Conservation (phyloP, 805 yeast genomes). For the Candida rishiriensis region DNA sequence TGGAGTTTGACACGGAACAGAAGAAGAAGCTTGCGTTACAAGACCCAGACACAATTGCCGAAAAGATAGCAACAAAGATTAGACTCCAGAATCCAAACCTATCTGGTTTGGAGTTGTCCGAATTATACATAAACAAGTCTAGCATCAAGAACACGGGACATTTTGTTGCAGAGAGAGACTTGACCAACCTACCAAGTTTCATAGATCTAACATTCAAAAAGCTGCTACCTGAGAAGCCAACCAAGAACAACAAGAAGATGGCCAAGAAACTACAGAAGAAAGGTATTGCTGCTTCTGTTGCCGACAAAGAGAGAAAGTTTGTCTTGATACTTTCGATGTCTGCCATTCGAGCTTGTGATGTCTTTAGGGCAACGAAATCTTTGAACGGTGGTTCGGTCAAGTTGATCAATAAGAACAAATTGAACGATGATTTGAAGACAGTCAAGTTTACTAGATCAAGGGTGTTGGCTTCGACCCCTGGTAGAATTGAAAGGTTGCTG, state of each 20-base stretch:
- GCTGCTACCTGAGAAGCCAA: conserved; percentile 36
- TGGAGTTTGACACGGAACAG: conserved; percentile 57
- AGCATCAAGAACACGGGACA: conserved; percentile 61
- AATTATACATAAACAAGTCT: conserved; percentile 48
- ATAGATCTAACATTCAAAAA: conserved; percentile 46
- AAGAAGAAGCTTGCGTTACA: conserved; percentile 53
- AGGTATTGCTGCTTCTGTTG: conserved; percentile 16
- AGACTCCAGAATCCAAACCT: conserved; percentile 58
- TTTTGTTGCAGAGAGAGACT: conserved; percentile 46
- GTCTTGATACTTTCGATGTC: conserved; percentile 62
- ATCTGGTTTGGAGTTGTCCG: conserved; percentile 72
- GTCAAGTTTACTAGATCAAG: conserved; percentile 42
- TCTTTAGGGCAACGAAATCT: conserved; percentile 56
- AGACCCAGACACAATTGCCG: conserved; percentile 59
- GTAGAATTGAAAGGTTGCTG: conserved; percentile 47
- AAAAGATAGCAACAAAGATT: conserved; percentile 59
- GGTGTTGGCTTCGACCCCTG: conserved; percentile 61
- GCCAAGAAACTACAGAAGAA: conserved; percentile 23
- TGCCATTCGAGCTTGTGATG: conserved; percentile 83
- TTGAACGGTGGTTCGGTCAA: conserved; percentile 52
- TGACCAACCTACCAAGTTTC: conserved; percentile 54
- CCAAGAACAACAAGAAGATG: conserved; percentile 25
- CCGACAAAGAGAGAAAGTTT: conserved; percentile 33
- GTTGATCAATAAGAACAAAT: conserved; percentile 68
- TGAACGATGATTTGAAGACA: conserved; percentile 54